These are phyloP conservation scores for Eucalyptus lansdowneana DNA, from an alignment of 345 rosid species.

Conservation along the genomic window DNA sequence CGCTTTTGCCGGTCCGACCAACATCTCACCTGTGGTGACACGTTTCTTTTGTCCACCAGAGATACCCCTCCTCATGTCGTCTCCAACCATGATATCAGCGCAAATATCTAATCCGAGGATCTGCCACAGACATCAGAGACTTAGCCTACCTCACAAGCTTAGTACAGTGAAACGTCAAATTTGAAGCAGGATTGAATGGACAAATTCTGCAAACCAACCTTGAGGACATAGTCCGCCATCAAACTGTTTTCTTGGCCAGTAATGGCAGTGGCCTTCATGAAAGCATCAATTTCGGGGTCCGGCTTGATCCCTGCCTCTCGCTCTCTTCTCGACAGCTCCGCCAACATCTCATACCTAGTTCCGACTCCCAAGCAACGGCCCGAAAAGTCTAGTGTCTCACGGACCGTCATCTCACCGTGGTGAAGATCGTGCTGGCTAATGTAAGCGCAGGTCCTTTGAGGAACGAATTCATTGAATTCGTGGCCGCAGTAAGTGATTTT, in stretches of 20 bases:
- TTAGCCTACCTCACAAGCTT: neutral
- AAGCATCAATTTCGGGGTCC: slow-evolving; percentile 19
- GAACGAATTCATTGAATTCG: slow-evolving; percentile 22
- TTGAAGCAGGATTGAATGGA: neutral
- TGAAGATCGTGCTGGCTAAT: slow-evolving; percentile 32
- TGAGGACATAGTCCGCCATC: slow-evolving; percentile 18
- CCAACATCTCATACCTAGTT: slow-evolving; percentile 14
- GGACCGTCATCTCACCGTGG: slow-evolving; percentile 31
- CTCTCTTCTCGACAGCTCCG: slow-evolving; percentile 25
- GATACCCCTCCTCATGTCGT: slow-evolving; percentile 39
- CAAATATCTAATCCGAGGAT: slow-evolving; percentile 25
- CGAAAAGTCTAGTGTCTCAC: slow-evolving; percentile 31
- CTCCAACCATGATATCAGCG: slow-evolving; percentile 28
- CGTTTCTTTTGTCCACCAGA: slow-evolving; percentile 41
- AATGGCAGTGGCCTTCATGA: slow-evolving; percentile 21
- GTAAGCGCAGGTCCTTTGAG: slow-evolving; percentile 33
- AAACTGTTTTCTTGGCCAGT: slow-evolving; percentile 16
- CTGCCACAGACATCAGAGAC: neutral
- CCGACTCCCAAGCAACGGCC: slow-evolving; percentile 34
- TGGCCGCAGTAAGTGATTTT: slow-evolving; percentile 34
- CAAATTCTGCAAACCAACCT: slow-evolving; percentile 6
- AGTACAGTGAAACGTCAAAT: neutral
- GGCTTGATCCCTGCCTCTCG: slow-evolving; percentile 23
- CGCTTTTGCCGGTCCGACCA: slow-evolving; percentile 28
- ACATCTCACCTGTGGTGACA: slow-evolving; percentile 33